Evolutionary conservation across 1,284 basidiomycete genomes (phyloP).

Genomic region (Ceratobasidium sp.): DNA sequence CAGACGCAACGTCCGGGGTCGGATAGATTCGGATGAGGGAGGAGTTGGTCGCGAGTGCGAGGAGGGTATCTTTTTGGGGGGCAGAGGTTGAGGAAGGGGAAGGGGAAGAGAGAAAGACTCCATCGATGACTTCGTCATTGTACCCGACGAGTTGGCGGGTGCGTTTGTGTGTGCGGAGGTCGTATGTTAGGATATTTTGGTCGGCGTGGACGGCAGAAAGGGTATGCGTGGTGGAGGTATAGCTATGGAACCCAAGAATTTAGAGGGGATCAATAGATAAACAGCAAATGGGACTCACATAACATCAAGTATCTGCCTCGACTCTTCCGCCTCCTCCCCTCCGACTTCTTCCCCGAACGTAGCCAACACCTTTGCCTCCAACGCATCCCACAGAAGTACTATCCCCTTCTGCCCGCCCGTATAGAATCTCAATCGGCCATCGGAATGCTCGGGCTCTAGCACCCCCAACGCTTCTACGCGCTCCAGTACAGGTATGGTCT

Average conservation of each 20-base stretch:
- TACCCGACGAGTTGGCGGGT: constrained; percentile 95
- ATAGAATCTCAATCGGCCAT: constrained; percentile 73
- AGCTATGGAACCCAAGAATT: constrained; percentile 62
- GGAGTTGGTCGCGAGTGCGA: constrained; percentile 97
- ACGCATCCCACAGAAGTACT: constrained; percentile 86
- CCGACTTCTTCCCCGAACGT: constrained; percentile 69
- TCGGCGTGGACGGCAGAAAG: constrained; percentile 95
- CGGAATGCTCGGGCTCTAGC: constrained; percentile 64
- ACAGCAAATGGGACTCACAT: constrained; percentile 66
- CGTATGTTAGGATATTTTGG: constrained; percentile 95
- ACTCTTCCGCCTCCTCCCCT: constrained; percentile 77
- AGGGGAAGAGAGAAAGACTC: constrained; percentile 75
- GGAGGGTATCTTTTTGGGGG: constrained; percentile 70
- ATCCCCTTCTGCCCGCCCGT: constrained; percentile 91
- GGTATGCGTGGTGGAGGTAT: constrained; percentile 71
- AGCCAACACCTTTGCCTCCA: constrained; percentile 73
- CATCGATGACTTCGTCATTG: constrained; percentile 98
- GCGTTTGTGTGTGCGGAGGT: constrained; percentile 71
- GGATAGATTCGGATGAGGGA: constrained; percentile 91
- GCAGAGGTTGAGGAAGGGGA: constrained; percentile 52
- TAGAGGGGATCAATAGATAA: constrained; percentile 49
- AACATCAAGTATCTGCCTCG: constrained; percentile 78
- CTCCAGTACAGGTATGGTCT: constrained; percentile 89
- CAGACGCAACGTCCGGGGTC: constrained; percentile 56
- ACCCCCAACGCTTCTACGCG: constrained; percentile 89